Evolutionary conservation across 1,139 yeast species (phyloP).

Genomic region (Sugiyamaella novakii): DNA sequence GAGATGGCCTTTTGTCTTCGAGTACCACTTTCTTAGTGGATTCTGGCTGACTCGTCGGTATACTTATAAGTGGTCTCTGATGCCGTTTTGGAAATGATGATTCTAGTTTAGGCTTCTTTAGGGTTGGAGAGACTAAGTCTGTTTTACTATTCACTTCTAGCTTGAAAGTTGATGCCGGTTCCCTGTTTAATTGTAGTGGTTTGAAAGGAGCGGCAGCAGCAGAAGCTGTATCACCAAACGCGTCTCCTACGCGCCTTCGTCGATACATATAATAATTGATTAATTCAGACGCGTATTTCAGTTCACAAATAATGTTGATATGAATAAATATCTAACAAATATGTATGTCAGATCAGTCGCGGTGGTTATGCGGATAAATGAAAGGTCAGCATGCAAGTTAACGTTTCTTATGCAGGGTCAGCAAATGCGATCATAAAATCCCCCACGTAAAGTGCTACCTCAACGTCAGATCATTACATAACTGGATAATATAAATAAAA

Average conservation of each 20-base stretch:
- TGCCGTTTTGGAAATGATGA: constrained; percentile 7
- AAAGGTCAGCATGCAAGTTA: too few relatives aligned
- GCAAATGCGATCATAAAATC: too few relatives aligned
- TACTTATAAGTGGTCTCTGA: constrained; percentile 7
- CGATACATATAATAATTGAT: constrained; percentile 15
- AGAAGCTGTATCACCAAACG: constrained; percentile 1
- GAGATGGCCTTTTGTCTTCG: neutral
- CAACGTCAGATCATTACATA: too few relatives aligned
- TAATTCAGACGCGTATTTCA: neutral
- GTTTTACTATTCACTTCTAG: neutral
- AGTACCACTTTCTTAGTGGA: neutral
- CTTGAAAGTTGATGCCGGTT: neutral
- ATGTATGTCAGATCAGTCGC: too few relatives aligned
- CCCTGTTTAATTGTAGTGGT: constrained; percentile 8
- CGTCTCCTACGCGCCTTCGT: constrained; percentile 12
- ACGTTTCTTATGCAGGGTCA: too few relatives aligned
- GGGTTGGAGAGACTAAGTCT: neutral
- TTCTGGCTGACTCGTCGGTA: neutral
- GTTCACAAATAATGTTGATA: too few relatives aligned
- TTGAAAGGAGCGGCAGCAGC: constrained; percentile 19
- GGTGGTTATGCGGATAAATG: too few relatives aligned
- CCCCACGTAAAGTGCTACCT: too few relatives aligned
- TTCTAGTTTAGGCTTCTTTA: constrained; percentile 5
- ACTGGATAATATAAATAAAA: too few relatives aligned
- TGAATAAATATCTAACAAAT: too few relatives aligned